A percentile compares a stretch with the other conserved stretches of the same genome.
Conservation (phyloP, 768 basidiomycete genomes). For the Russula griseocarnosa region DNA sequence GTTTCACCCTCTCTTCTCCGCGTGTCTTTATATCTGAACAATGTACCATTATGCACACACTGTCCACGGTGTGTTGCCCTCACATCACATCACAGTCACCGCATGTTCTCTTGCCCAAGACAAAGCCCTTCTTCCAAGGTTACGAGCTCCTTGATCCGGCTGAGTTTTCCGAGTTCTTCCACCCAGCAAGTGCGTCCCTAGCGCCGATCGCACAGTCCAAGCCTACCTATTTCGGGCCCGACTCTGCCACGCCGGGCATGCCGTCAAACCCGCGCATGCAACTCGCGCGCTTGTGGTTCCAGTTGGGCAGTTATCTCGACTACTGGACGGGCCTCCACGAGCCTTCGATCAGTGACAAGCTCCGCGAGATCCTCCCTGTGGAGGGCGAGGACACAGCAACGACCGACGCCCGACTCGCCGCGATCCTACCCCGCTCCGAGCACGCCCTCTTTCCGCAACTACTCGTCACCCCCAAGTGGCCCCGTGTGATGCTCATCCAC, state of each 20-base stretch:
- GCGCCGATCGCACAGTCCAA: slow-evolving; percentile 41
- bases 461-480: slow-evolving; percentile 39
- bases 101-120: slow-evolving; percentile 50
- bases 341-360: slow-evolving; percentile 45
- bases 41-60: no score
- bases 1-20: slow-evolving; percentile 13
- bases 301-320: slow-evolving; percentile 52
- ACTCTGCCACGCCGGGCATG: slow-evolving; percentile 50
- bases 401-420: background rate
- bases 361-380: slow-evolving; percentile 34
- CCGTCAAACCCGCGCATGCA: slow-evolving; percentile 62
- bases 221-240: slow-evolving; percentile 44
- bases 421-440: slow-evolving; percentile 34
- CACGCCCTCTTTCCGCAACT: slow-evolving; percentile 48
- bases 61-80: background rate
- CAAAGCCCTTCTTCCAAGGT: slow-evolving; percentile 49
- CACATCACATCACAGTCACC: slow-evolving; percentile 43
- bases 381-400: background rate
- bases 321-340: slow-evolving; percentile 48
- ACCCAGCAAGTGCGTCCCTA: slow-evolving; percentile 39
- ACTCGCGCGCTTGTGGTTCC: slow-evolving; percentile 53
- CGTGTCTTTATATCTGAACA: background rate
- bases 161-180: slow-evolving; percentile 45
- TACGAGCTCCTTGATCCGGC: slow-evolving; percentile 51
- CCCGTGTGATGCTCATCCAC: slow-evolving; percentile 46